Conservation (phyloP, 768 basidiomycete genomes). For the Termitomyces sp. region DNA sequence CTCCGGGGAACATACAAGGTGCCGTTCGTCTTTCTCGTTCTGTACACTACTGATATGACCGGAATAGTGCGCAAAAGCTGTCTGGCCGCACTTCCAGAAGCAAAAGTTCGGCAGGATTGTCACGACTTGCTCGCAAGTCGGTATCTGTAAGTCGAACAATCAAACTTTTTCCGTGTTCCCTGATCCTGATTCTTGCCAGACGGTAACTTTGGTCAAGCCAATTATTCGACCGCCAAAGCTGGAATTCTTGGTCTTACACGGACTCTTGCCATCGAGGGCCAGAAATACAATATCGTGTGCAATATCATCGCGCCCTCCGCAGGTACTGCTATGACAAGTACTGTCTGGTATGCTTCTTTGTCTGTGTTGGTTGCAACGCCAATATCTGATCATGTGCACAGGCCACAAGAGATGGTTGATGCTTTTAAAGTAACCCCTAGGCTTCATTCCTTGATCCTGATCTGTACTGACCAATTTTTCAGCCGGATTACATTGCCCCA, state of each 20-base stretch:
- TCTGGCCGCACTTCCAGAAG: conserved; percentile 95
- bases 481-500: conserved; percentile 92
- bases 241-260: conserved; percentile 88
- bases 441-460: neutral
- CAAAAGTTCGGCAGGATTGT: conserved; percentile 96
- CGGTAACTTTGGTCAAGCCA: conserved; percentile 94
- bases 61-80: conserved; percentile 78
- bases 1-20: conserved; percentile 89
- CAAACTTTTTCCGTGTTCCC: neutral
- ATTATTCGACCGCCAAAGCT: conserved; percentile 92
- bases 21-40: neutral
- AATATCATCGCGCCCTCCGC: conserved; percentile 87
- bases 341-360: conserved; percentile 51
- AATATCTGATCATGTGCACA: conserved; percentile 16
- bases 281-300: conserved; percentile 84
- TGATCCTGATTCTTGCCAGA: conserved; percentile 36
- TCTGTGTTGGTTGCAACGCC: neutral
- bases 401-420: conserved; percentile 82
- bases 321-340: conserved; percentile 88
- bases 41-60: neutral
- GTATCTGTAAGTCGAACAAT: conserved; percentile 67
- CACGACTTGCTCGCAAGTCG: conserved; percentile 89
- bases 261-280: conserved; percentile 86
- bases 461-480: neutral
- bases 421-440: conserved; percentile 64